Evolutionary conservation across 2,329 filamentous ascomycete genomes (phyloP), one percentile per base, ranked within the genome.

Genomic region (Fusarium nematophilum): DNA sequence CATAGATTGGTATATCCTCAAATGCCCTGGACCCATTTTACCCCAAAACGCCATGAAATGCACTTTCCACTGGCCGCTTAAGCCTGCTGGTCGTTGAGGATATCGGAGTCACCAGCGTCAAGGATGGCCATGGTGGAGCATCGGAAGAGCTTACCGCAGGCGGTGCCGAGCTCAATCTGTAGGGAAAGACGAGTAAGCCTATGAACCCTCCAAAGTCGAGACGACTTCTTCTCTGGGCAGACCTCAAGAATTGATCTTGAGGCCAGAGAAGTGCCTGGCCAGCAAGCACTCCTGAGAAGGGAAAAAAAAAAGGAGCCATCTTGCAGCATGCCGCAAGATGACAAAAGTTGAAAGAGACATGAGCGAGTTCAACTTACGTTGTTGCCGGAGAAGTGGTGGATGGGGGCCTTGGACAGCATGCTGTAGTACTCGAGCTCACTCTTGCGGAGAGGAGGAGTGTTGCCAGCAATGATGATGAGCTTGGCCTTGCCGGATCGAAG

Each of bases 321-420:
- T 64, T 67, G 48, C 49, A 64, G 52, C 14, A 8, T 14, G 10
- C 13, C 46, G 54, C 67, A 69, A 61, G 47, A 64, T 64, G 54
- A 51, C 40, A 25, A 15, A 57, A 42, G 30, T 38, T 44, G 18
- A 42, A 59, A 29, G 59, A 62, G 33, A 64, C 56, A 52, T 76
- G 64, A n/a, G 52, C 61, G 70, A 67, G 59, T 47, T 57, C 60
- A 58, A 92, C 94, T 90, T 90, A 98, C 94, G 88, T 98, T 98
- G 90, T 96, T 97, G 75, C 95, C 95, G 72, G 86, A 86, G 85
- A 97, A 98, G 87, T 99, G 95, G 87, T 98, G 94, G 75, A 98
- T 94, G 68, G 90, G 89, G 73, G 90, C 92, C 89, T 98, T 97
- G 79, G 89, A 89, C 74, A 96, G 81, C 92, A 95, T 95, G 78